Conservation (phyloP, 805 yeast species). For the Zygotorulaspora chibaensis region DNA sequence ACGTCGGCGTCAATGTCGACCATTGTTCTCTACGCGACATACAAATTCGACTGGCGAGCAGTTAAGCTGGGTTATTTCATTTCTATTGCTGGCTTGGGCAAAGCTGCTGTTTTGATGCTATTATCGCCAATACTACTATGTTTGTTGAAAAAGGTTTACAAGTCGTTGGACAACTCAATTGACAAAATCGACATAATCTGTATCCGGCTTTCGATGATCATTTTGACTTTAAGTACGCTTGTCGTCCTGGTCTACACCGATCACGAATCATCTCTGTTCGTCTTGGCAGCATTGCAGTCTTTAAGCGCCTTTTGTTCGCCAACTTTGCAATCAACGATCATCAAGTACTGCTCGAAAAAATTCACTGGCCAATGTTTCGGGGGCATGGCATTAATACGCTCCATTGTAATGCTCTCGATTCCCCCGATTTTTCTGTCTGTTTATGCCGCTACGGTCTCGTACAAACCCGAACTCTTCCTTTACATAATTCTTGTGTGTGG, state of each 20-base stretch:
- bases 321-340: constrained; percentile 51
- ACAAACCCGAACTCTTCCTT: constrained; percentile 39
- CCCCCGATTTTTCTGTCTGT: constrained; percentile 48
- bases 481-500: constrained; percentile 24
- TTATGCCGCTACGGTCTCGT: constrained; percentile 43
- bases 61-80: constrained; percentile 52
- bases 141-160: constrained; percentile 36
- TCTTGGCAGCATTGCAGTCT: constrained; percentile 39
- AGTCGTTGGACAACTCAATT: constrained; percentile 38
- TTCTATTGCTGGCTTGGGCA: constrained; percentile 46
- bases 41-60: constrained; percentile 50
- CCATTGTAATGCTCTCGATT: constrained; percentile 42
- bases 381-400: constrained; percentile 57
- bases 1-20: constrained; percentile 42
- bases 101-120: constrained; percentile 46
- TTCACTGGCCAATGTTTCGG: constrained; percentile 71
- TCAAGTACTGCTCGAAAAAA: constrained; percentile 57
- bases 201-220: constrained; percentile 30
- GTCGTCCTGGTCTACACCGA: constrained; percentile 20
- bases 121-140: constrained; percentile 48
- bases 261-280: constrained; percentile 24
- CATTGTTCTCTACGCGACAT: constrained; percentile 50
- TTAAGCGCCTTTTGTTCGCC: constrained; percentile 54
- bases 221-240: constrained; percentile 39
- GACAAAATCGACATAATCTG: constrained; percentile 50